Conservation (phyloP, 805 yeast genomes). For the Saturnispora hagleri region DNA sequence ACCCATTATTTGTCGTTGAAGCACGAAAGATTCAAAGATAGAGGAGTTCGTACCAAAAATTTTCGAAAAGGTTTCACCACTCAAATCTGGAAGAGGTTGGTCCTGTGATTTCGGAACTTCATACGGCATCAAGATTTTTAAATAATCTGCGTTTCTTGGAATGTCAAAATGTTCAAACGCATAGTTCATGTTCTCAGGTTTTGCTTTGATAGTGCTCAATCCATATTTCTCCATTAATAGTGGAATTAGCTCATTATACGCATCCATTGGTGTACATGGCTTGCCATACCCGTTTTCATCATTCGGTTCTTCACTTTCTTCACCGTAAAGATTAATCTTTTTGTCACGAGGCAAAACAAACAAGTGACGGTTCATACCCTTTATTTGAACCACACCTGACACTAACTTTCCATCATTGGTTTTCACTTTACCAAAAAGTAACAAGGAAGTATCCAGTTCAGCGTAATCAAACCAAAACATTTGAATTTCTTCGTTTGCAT, state of each 20-base stretch:
- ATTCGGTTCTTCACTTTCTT: conserved; percentile 31
- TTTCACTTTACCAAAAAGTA: conserved; percentile 74
- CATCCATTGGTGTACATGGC: conserved; percentile 48
- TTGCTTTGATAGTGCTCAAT: conserved; percentile 53
- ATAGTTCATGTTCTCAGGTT: conserved; percentile 66
- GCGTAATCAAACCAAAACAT: conserved; percentile 89
- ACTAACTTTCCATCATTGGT: conserved; percentile 49
- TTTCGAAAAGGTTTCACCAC: conserved; percentile 67
- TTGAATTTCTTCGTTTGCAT: conserved; percentile 37
- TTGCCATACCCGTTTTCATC: conserved; percentile 23
- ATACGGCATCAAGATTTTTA: conserved; percentile 70
- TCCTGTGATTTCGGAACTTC: conserved; percentile 48
- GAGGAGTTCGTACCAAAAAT: conserved; percentile 72
- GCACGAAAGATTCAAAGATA: conserved; percentile 77
- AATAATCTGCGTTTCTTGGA: conserved; percentile 72
- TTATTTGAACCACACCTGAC: conserved; percentile 70
- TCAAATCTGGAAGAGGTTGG: conserved; percentile 49
- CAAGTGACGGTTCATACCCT: conserved; percentile 59
- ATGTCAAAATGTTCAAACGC: conserved; percentile 80
- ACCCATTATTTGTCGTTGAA: conserved; percentile 84
- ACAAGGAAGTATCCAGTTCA: conserved; percentile 60
- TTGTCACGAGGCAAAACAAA: conserved; percentile 64
- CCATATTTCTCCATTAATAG: conserved; percentile 56
- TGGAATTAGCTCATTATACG: conserved; percentile 68
- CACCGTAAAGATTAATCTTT: conserved; percentile 28